Percentiles rank a stretch among this genome's conserved stretches.
Conservation (phyloP, 257 asterid genomes). For the Capsicum rhomboideum region DNA sequence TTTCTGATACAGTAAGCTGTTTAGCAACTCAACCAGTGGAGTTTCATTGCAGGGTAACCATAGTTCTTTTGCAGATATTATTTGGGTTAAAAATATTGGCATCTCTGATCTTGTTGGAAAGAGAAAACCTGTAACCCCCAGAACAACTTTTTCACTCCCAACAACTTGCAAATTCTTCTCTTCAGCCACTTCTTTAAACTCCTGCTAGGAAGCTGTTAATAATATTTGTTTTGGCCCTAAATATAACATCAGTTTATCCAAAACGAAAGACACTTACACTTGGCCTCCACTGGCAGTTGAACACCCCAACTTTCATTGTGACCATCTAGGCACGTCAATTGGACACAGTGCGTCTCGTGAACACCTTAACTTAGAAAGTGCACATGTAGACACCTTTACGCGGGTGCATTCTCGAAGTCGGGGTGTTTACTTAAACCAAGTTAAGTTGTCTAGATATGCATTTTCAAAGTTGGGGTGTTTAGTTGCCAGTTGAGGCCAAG, state of each 20-base stretch:
- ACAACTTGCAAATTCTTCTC: background rate
- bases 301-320: background rate
- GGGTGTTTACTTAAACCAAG: background rate
- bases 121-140: background rate
- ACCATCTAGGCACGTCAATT: background rate
- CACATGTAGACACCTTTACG: background rate
- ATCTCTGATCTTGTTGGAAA: background rate
- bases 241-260: background rate
- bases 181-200: background rate
- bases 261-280: background rate
- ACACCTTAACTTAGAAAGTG: background rate
- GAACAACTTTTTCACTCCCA: background rate
- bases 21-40: slow-evolving; percentile 37
- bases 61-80: background rate
- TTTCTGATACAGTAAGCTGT: slow-evolving; percentile 38
- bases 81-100: background rate
- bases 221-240: background rate
- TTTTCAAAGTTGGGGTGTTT: background rate
- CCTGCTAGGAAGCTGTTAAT: background rate
- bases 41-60: slow-evolving; percentile 70
- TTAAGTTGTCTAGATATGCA: background rate
- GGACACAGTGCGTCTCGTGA: background rate
- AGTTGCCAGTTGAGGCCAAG: background rate
- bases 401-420: background rate
- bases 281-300: background rate